Conservation (phyloP, 1,139 yeast genomes). For the Candida freyschussii region DNA sequence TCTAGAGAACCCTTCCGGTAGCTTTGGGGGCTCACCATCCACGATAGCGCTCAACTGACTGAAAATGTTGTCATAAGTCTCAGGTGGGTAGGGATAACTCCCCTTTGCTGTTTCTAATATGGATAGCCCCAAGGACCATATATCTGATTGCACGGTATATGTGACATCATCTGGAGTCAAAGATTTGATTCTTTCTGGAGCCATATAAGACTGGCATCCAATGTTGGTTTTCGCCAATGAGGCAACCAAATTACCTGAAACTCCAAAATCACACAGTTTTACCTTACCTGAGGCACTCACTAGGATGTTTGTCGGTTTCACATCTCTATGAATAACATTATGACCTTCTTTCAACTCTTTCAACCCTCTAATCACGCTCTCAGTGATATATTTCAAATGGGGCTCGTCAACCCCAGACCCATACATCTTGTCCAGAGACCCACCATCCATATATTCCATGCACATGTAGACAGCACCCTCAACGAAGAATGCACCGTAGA, state of each 20-base stretch:
- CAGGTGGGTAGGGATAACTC: constrained; percentile 91
- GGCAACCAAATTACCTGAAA: constrained; percentile 91
- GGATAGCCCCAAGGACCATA: constrained; percentile 93
- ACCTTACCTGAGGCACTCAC: constrained; percentile 79
- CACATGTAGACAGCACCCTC: constrained; percentile 99
- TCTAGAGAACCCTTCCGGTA: constrained; percentile 59
- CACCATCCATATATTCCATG: constrained; percentile 98
- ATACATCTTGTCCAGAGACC: constrained; percentile 84
- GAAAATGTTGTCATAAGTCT: constrained; percentile 83
- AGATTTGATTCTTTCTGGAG: constrained; percentile 90
- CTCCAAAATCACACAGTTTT: constrained; percentile 95
- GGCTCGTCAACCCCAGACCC: constrained; percentile 79
- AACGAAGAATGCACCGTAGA: constrained; percentile 93
- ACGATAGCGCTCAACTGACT: constrained; percentile 94
- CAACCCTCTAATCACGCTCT: constrained; percentile 76
- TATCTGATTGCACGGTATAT: constrained; percentile 91
- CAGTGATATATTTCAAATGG: constrained; percentile 75
- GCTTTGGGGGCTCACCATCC: constrained; percentile 88
- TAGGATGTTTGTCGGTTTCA: constrained; percentile 91
- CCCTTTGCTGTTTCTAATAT: constrained; percentile 89
- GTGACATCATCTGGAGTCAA: constrained; percentile 61
- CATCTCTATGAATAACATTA: constrained; percentile 94
- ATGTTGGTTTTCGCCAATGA: constrained; percentile 93
- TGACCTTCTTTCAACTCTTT: constrained; percentile 82
- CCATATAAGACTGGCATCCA: constrained; percentile 99